A percentile compares a stretch with the other conserved stretches of the same genome.
Conservation (phyloP, 768 basidiomycete species). For the Suillus tomentosus region DNA sequence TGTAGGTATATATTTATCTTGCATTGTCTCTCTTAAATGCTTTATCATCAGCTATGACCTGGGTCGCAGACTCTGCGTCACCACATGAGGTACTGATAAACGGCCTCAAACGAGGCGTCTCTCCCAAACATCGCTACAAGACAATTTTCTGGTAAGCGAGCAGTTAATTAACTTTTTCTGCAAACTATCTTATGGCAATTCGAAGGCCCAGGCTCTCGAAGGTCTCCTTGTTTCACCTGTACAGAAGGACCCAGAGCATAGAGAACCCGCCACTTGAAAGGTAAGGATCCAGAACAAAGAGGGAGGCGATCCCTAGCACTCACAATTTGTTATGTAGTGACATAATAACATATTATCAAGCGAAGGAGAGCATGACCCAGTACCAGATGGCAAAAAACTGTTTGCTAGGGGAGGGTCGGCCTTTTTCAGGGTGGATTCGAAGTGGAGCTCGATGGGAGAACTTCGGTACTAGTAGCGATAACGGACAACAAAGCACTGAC, state of each 20-base stretch:
- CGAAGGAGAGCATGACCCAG: conserved; percentile 42
- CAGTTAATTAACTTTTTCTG: not conserved
- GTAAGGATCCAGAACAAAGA: conserved; percentile 12
- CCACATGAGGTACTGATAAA: conserved; percentile 70
- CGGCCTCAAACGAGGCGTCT: conserved; percentile 75
- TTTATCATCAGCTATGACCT: conserved; percentile 60
- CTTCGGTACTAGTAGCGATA: conserved; percentile 37
- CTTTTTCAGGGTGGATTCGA: conserved; percentile 65
- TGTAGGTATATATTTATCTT: conserved; percentile 41
- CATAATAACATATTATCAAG: conserved; percentile 44
- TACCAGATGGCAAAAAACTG: conserved; percentile 56
- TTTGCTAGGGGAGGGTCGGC: conserved; percentile 44
- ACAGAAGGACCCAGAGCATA: conserved; percentile 27
- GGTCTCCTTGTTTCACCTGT: conserved; percentile 54
- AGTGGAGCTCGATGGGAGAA: conserved; percentile 56
- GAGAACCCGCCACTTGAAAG: conserved; percentile 16
- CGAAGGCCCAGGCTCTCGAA: conserved; percentile 56
- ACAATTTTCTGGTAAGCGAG: conserved; percentile 61
- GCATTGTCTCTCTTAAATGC: conserved; percentile 5
- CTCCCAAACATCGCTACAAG: conserved; percentile 67
- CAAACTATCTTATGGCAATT: not conserved
- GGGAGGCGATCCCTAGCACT: not conserved
- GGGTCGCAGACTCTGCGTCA: conserved; percentile 54
- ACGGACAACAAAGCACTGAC: conserved; percentile 11
- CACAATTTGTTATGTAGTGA: conserved; percentile 16